Evolutionary conservation across 2,329 filamentous ascomycete species (phyloP), one percentile per base, ranked within the genome.

Genomic region (Emydomyces testavorans): DNA sequence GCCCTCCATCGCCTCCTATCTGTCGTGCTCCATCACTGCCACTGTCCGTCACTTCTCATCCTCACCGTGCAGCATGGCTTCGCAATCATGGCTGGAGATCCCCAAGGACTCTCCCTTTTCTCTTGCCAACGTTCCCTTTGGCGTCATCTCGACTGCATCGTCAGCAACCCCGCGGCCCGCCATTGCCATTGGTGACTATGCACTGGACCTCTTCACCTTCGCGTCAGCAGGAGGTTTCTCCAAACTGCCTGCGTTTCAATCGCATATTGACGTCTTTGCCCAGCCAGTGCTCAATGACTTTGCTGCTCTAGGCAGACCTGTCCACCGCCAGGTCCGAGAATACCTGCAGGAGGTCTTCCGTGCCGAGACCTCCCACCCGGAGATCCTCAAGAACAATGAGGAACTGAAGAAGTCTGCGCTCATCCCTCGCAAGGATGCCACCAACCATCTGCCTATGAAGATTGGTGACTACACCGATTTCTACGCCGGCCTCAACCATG

Each of bases 401-500:
- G 57, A 64, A 0, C 65, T 85, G 15, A 76, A 78, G 50, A 67
- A 76, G 49, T 67, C 72, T 46, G 77, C 74, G 0, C 63, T 90
- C 10, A 52, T 87, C 2, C 75, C 74, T 0, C 72, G 79, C 40
- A 68, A 71, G 3, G 68, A 78, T 16, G 76, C 81, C 41, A 76
- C 71, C 53, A 80, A 75, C 60, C 82, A 89, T 58, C 60, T 90
- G 6, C 85, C 85, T 1, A 80, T 92, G 77, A 71, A 74, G 47
- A 86, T 90, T 56, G 82, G 83, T 21, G 85, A 90, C 62, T 92
- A 90, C 63, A 86, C 85, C 1, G 85, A 92, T 64, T 92, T 92
- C 69, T 92, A 86, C 60, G 85, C 82, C 7, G 85, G 85, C 11
- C 69, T 82, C 54, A 82, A 89, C 61, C 85, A 92, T 65, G 85